These are phyloP conservation scores for Coemansia sp. DNA, from an alignment of 192 early-diverging fungal genomes.

Conservation along the genomic window DNA sequence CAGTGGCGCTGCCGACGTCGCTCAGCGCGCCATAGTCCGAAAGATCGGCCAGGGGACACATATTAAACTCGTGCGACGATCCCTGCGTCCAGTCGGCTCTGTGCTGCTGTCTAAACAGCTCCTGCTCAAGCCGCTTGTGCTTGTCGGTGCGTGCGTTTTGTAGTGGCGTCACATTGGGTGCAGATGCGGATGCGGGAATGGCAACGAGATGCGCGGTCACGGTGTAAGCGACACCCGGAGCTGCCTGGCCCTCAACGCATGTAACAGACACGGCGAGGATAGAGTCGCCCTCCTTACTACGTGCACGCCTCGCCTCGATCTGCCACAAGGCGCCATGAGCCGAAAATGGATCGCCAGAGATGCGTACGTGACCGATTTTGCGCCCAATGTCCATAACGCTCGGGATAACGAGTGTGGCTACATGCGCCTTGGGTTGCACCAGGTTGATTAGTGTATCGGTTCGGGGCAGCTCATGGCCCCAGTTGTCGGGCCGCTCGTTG, in stretches of 20 bases:
- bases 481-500: constrained; percentile 10
- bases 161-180: background rate
- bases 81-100: background rate
- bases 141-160: background rate
- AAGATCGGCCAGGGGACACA: constrained; percentile 28
- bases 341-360: constrained; percentile 15
- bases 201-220: constrained; percentile 12
- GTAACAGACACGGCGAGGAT: constrained; percentile 15
- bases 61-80: constrained; percentile 7
- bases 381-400: constrained; percentile 31
- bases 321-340: constrained; percentile 37
- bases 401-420: constrained; percentile 11
- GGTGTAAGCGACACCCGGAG: background rate
- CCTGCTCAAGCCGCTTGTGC: too few species aligned
- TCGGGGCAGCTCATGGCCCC: background rate
- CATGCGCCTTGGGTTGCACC: constrained; percentile 7
- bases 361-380: constrained; percentile 40
- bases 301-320: constrained; percentile 20
- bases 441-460: background rate
- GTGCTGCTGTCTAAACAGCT: constrained; percentile 5
- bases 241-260: constrained; percentile 20
- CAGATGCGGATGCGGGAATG: too few species aligned
- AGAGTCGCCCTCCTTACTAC: constrained; percentile 26
- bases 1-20: constrained; percentile 7
- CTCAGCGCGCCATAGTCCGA: constrained; percentile 1